phyloP scores from a whole-genome alignment of 2,329 filamentous ascomycete species.

The Monilinia laxa region DNA sequence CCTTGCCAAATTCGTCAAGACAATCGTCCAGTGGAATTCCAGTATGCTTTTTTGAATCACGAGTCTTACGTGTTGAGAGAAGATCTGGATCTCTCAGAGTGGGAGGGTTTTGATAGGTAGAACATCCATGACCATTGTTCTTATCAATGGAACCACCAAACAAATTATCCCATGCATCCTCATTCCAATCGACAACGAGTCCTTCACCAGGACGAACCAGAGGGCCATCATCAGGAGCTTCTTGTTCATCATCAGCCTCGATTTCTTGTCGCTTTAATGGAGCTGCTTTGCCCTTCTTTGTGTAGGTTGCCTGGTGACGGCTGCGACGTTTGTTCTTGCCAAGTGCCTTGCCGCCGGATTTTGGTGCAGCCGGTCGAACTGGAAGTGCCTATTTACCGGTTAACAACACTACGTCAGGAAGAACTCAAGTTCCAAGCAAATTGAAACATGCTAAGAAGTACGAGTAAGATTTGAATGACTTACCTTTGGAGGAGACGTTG shows the following conservation, averaged over 20 bases:
- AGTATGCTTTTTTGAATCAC: constrained; percentile 64
- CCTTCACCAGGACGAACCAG: constrained; percentile 80
- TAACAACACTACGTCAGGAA: constrained; percentile 25
- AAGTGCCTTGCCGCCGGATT: constrained; percentile 38
- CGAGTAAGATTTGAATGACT: neutral
- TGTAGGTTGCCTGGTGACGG: constrained; percentile 42
- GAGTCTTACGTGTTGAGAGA: constrained; percentile 59
- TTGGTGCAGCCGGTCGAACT: constrained; percentile 35
- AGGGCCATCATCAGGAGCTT: constrained; percentile 52
- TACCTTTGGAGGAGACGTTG: constrained; percentile 8
- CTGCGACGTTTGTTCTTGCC: constrained; percentile 34
- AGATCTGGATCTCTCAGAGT: constrained; percentile 63
- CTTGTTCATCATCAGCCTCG: constrained; percentile 27
- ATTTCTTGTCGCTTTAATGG: constrained; percentile 26
- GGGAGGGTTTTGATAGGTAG: constrained; percentile 52
- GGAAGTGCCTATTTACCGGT: constrained; percentile 39
- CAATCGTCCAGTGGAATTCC: constrained; percentile 88
- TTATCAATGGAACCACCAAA: constrained; percentile 51
- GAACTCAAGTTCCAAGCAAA: neutral
- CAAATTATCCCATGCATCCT: constrained; percentile 66
- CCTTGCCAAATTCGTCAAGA: constrained; percentile 89
- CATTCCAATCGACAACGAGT: constrained; percentile 82
- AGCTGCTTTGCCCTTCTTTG: constrained; percentile 41
- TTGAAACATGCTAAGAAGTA: neutral
- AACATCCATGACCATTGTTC: constrained; percentile 50